These are phyloP conservation scores for Puccinia novopanici DNA, from an alignment of 1,284 basidiomycete species.

Conservation along the genomic window DNA sequence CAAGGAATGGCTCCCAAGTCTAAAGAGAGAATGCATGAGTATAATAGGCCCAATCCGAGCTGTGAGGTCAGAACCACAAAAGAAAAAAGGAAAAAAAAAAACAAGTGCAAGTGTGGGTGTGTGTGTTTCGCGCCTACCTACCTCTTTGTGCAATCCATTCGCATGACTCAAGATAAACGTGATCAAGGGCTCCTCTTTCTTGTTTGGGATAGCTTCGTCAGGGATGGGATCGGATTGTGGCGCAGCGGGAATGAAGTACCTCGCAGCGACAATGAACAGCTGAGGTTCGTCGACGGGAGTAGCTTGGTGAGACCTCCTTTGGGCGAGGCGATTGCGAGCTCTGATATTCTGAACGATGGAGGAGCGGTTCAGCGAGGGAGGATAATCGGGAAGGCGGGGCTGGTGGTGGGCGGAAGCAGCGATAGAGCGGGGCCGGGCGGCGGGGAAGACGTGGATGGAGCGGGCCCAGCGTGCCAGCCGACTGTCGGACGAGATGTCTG, in stretches of 20 bases:
- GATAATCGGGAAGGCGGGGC: slow-evolving; percentile 35
- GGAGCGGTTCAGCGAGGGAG: slow-evolving; percentile 51
- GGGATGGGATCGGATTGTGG: slow-evolving; percentile 52
- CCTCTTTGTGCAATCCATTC: slow-evolving; percentile 81
- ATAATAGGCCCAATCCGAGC: no score
- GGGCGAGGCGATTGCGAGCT: slow-evolving; percentile 43
- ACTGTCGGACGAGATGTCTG: slow-evolving; percentile 53
- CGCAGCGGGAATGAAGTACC: slow-evolving; percentile 5
- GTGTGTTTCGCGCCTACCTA: no score
- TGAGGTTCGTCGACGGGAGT: slow-evolving; percentile 65
- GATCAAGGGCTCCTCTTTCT: slow-evolving; percentile 61
- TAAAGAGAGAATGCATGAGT: slow-evolving; percentile 56
- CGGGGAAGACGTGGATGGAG: slow-evolving; percentile 73
- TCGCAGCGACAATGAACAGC: slow-evolving; percentile 65
- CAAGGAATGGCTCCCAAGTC: slow-evolving; percentile 71
- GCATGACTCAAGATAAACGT: slow-evolving; percentile 76
- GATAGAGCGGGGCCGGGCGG: slow-evolving; percentile 67
- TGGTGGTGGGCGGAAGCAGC: slow-evolving; percentile 52
- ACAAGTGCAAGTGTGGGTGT: no score
- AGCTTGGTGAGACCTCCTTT: slow-evolving; percentile 56
- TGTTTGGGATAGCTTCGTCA: slow-evolving; percentile 48
- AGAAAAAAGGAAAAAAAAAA: neutral
- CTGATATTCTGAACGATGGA: slow-evolving; percentile 50
- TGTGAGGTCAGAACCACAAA: no score
- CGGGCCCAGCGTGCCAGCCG: slow-evolving; percentile 60